Evolutionary conservation across 345 rosid genomes (phyloP), one percentile per base, ranked within the genome.

Genomic region (Boechera stricta): DNA sequence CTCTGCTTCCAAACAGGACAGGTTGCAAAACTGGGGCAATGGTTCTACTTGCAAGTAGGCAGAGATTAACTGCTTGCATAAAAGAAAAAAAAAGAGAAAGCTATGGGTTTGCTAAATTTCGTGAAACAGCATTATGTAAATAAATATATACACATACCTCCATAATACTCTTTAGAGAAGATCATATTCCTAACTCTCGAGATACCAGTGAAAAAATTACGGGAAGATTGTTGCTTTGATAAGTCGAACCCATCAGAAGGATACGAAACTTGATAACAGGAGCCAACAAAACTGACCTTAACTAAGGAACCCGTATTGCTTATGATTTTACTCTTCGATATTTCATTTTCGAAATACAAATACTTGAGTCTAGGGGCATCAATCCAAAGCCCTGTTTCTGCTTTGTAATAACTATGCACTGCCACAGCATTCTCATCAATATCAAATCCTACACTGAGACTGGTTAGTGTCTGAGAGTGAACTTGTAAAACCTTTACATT

Each of bases 101-200:
- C 0, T 26, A 24, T 53, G 8, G 9, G 51, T 69, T 33, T 45
- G 57, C 24, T 47, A 21, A 32, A 45, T 2, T 15, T 45, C 41
- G 3, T 45, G 41, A 15, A 5, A 45, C 0, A 18, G 3, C 42
- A 31, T 31, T 7, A 2, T 36, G 39, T 35, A 35, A 1, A 36
- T 36, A 36, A 36, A 36, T 7, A 38, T 38, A 39, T 39, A 66
- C 9, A 59, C 6, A 15, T 61, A 72, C 59, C 60, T 26, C 7
- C 69, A 72, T 49, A 4, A 45, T 10, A 0, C 12, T 2, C 18
- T 15, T 1, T 21, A 61, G 61, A 60, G 28, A 72, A 15, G 16
- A 39, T 32, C 77, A 62, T 4, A 51, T 73, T 44, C 15, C 18
- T 38, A 49, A 41, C 76, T 21, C 29, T 15, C 29, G 76, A 62